A percentile compares a stretch with the other conserved stretches of the same genome.
Evolutionary conservation across 768 basidiomycete species (phyloP).

Genomic region (Pleurotus cornucopiae): DNA sequence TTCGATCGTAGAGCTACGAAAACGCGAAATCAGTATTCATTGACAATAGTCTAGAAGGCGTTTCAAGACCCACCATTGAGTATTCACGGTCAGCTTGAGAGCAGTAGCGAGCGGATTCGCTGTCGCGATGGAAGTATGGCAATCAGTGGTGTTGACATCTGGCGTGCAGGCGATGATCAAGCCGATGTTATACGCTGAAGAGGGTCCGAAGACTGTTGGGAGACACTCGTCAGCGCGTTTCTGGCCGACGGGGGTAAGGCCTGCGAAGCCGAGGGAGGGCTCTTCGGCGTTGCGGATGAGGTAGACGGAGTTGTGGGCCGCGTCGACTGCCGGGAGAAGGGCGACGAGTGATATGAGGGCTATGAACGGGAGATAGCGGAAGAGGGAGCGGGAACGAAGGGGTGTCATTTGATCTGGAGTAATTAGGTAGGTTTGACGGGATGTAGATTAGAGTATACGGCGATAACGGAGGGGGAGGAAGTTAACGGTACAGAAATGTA

Average conservation of each 20-base stretch:
- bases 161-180: conserved; percentile 19
- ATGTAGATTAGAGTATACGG: not conserved
- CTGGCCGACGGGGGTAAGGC: conserved; percentile 17
- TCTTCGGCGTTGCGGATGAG: conserved; percentile 21
- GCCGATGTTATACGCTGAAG: conserved; percentile 16
- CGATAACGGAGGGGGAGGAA: too few species aligned
- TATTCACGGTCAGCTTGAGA: conserved; percentile 17
- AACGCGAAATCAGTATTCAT: not conserved
- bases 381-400: not conserved
- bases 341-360: conserved; percentile 2
- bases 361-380: not conserved
- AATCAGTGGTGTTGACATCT: conserved; percentile 18
- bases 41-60: too few species aligned
- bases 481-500: too few species aligned
- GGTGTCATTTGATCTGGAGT: not conserved
- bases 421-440: not conserved
- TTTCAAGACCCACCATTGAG: conserved; percentile 15
- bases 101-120: conserved; percentile 16
- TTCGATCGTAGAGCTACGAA: conserved; percentile 12
- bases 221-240: conserved; percentile 18
- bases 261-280: conserved; percentile 16
- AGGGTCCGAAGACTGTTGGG: conserved; percentile 12
- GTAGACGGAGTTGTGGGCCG: conserved; percentile 17
- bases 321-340: conserved; percentile 6
- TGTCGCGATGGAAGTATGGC: conserved; percentile 17